These are phyloP conservation scores for Corchorus capsularis DNA, from an alignment of 345 rosid species.

Conservation along the genomic window DNA sequence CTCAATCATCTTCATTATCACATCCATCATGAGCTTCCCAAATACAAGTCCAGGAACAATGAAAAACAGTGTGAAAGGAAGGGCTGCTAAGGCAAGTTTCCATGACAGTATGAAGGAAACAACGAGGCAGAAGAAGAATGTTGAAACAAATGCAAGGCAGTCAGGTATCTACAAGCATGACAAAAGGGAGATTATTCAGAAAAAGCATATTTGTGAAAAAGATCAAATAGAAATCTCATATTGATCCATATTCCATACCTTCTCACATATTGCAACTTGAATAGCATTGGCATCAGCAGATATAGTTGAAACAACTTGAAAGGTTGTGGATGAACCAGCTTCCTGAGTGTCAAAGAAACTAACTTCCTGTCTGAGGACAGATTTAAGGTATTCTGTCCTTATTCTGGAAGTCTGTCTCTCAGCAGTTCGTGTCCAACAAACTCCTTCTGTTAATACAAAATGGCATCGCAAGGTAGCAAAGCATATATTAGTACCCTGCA, in stretches of 20 bases:
- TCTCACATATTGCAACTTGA: constrained; percentile 68
- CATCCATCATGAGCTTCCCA: constrained; percentile 69
- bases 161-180: constrained; percentile 52
- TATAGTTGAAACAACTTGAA: constrained; percentile 59
- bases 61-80: constrained; percentile 59
- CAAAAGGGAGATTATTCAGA: not conserved
- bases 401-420: constrained; percentile 70
- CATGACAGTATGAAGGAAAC: constrained; percentile 54
- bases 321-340: constrained; percentile 59
- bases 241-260: constrained; percentile 34
- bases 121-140: constrained; percentile 57
- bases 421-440: constrained; percentile 73
- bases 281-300: constrained; percentile 65
- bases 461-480: not conserved
- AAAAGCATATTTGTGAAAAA: not conserved
- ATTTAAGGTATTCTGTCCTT: constrained; percentile 58
- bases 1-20: constrained; percentile 57
- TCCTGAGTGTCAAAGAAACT: constrained; percentile 68
- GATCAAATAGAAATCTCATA: not conserved
- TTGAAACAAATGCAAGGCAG: constrained; percentile 52
- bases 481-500: not conserved
- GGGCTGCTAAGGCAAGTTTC: constrained; percentile 57
- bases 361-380: constrained; percentile 70
- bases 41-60: constrained; percentile 56
- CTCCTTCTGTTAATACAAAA: constrained; percentile 50